A percentile compares a stretch with the other conserved stretches of the same genome.
Evolutionary conservation across 805 yeast species (phyloP).

Genomic region (Teunomyces lycoperdinae): DNA sequence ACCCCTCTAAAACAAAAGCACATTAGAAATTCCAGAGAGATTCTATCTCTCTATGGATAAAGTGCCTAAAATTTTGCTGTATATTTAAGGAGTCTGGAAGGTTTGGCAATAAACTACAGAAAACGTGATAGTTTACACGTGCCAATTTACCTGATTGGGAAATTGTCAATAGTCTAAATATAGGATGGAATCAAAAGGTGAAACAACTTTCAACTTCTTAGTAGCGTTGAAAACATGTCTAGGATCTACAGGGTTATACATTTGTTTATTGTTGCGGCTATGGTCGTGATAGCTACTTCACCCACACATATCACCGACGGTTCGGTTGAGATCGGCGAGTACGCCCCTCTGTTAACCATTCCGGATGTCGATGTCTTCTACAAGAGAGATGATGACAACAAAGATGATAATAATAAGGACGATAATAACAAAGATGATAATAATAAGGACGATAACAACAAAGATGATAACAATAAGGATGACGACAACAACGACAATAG

Average conservation of each 20-base stretch:
- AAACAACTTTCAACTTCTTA: background rate
- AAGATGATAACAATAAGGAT: background rate
- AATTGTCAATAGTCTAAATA: slow-evolving; percentile 3
- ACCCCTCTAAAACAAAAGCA: no score
- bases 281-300: background rate
- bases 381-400: background rate
- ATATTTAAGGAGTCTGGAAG: no score
- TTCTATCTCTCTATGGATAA: no score
- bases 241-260: background rate
- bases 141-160: background rate
- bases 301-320: background rate
- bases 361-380: background rate
- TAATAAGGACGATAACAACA: background rate
- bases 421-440: background rate
- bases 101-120: no score
- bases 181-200: background rate
- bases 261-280: background rate
- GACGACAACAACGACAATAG: background rate
- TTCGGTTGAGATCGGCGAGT: background rate
- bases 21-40: no score
- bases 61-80: no score
- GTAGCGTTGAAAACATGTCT: background rate
- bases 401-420: background rate
- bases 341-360: background rate
- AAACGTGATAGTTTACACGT: background rate